Evolutionary conservation across 2,329 filamentous ascomycete species (phyloP).

Genomic region (Pseudonectria buxi): DNA sequence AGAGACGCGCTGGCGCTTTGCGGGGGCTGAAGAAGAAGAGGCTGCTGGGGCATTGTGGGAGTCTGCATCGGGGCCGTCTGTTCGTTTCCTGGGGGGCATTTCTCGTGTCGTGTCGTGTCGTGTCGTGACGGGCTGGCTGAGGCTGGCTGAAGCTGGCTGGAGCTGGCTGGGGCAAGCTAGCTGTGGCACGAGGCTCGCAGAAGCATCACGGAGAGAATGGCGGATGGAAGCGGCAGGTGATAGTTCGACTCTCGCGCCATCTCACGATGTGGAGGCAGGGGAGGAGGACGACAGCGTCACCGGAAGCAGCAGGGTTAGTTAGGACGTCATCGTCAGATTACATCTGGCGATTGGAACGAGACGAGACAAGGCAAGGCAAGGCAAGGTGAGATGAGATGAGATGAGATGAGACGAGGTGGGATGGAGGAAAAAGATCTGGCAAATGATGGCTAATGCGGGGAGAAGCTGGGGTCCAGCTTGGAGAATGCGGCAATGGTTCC

Average conservation of each 20-base stretch:
- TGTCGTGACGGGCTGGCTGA: no score
- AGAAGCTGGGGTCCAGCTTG: conserved; percentile 17
- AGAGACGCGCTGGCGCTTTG: conserved; percentile 59
- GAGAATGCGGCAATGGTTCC: no score
- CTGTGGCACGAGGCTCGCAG: conserved; percentile 16
- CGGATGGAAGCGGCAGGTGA: conserved; percentile 7
- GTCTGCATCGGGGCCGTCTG: conserved; percentile 17
- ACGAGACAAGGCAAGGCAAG: no score
- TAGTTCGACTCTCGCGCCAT: conserved; percentile 18
- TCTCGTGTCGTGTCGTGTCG: no score
- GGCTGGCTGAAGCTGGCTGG: conserved; percentile 5
- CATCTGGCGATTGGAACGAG: conserved; percentile 3
- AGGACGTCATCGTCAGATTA: conserved; percentile 11
- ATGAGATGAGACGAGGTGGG: no score
- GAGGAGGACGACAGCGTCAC: conserved; percentile 1
- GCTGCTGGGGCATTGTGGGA: conserved; percentile 16
- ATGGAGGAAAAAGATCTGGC: no score
- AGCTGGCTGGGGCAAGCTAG: conserved; percentile 13
- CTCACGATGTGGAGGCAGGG: conserved; percentile 4
- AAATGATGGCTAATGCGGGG: conserved; percentile 17
- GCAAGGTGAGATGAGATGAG: no score
- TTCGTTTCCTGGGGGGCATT: conserved; percentile 36
- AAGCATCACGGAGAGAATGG: conserved; percentile 17
- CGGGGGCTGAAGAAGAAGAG: conserved; percentile 10
- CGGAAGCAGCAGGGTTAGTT: conserved; percentile 5